Evolutionary conservation across 208 protist genomes (phyloP).

Genomic region (Trypanosoma grayi): DNA sequence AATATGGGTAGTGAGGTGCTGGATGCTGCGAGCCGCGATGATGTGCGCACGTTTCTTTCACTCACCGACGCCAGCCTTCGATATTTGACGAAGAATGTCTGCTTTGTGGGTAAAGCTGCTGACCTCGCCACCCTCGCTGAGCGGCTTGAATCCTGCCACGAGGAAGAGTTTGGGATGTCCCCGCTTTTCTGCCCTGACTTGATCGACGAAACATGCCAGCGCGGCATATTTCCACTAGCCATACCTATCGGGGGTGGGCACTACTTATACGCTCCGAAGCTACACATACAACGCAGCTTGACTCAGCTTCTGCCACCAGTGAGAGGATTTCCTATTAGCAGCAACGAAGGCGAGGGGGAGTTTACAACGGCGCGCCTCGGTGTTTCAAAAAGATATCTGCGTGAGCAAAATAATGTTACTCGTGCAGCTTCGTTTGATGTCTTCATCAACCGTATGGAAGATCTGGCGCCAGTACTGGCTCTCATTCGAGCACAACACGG

Average conservation of each 20-base stretch:
- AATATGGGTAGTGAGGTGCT: constrained; percentile 40
- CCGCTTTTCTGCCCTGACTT: constrained; percentile 63
- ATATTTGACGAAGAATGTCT: constrained; percentile 30
- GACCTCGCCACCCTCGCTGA: constrained; percentile 45
- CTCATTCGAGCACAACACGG: constrained; percentile 68
- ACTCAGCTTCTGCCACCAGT: constrained; percentile 16
- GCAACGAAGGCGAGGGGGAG: constrained; percentile 21
- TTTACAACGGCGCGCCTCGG: constrained; percentile 30
- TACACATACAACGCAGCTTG: constrained; percentile 54
- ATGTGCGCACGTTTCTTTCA: constrained; percentile 32
- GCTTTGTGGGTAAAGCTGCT: constrained; percentile 26
- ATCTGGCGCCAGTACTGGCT: constrained; percentile 53
- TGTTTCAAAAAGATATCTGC: constrained; percentile 50
- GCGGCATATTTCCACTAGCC: constrained; percentile 74
- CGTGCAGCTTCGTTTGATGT: constrained; percentile 41
- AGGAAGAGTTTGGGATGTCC: constrained; percentile 62
- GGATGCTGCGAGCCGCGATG: constrained; percentile 1
- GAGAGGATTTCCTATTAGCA: constrained; percentile 35
- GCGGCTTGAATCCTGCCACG: constrained; percentile 19
- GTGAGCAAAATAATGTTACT: constrained; percentile 23
- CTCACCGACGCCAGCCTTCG: constrained; percentile 24
- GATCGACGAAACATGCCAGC: constrained; percentile 63
- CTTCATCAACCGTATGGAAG: constrained; percentile 71
- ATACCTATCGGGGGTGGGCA: constrained; percentile 20
- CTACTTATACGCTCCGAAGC: constrained; percentile 68